Base-by-base conservation (phyloP, 805 yeast species). In the Candida loeiensis region DNA sequence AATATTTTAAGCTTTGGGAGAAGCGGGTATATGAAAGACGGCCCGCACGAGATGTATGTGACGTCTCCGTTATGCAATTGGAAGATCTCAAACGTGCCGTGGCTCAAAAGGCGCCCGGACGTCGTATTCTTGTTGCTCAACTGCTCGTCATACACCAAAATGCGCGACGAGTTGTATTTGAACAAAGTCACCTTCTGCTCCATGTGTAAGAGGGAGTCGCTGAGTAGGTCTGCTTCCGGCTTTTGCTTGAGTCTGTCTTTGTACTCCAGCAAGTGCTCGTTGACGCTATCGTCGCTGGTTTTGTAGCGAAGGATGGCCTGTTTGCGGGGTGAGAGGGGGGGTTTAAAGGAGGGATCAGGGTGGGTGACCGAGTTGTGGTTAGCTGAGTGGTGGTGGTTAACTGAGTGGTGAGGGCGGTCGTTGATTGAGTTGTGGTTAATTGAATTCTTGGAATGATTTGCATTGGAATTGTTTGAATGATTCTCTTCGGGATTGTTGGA, bases 1-100 rank as follows among this genome's bases (percentile, higher is more conserved):
- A 83, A 57, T 2, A 86, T 67, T 49, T 78, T 75, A 39, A 82
- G 57, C 45, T 72, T 76, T 3, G 88, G 86, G 38, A 86, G 61
- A 11, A 86, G 73, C 3, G 95, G 95, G 53, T 85, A 85, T 2
- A 85, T 75, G 27, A 86, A 76, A 4, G 78, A 67, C n/a, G 60
- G 57, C 0, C 85, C 89, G 60, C 88, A 82, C 9, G 79, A 74
- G 29, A 82, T 53, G 54, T 80, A 82, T 1, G 81, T 74, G 6
- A 79, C 80, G 43, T 66, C 71, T 14, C 78, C 76, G 44, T 73
- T 73, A 48, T 76, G 78, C 19, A 81, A 61, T 53, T 77, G 80
- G 48, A 77, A 82, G 1, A 82, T 63, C 49, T 79, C 78, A 38
- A 82, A 69, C 32, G 58, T 64, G 2, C 89, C 89, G 44, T 76